phyloP scores from a whole-genome alignment of 805 yeast species.

The Myxozyma udenii region DNA sequence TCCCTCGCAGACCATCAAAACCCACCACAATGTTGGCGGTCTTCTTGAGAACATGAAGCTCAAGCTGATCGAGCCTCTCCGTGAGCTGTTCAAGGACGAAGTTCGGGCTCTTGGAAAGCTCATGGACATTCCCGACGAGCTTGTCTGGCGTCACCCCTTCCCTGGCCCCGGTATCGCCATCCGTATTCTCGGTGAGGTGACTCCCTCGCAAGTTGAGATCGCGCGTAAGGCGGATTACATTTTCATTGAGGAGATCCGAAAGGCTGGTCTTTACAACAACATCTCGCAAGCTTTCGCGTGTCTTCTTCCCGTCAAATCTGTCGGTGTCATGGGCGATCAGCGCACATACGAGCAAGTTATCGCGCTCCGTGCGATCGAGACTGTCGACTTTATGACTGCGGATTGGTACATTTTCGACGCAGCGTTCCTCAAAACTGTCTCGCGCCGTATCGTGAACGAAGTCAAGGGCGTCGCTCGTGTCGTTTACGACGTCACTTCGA shows the following conservation, averaged over 20 bases:
- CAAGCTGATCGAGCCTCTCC: constrained; percentile 95
- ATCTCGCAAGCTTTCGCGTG: constrained; percentile 98
- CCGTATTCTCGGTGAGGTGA: constrained; percentile 95
- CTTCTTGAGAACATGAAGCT: constrained; percentile 96
- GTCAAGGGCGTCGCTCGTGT: constrained; percentile 99
- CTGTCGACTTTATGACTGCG: constrained; percentile 98
- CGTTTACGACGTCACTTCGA: constrained; percentile 95
- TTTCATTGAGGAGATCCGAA: constrained; percentile 91
- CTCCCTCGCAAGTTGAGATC: constrained; percentile 86
- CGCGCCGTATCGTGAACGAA: constrained; percentile 95
- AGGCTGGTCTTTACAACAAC: constrained; percentile 86
- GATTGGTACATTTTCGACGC: constrained; percentile 97
- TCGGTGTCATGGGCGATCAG: constrained; percentile 99
- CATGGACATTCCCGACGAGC: constrained; percentile 90
- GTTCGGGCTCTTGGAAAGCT: constrained; percentile 94
- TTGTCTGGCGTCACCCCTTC: constrained; percentile 99
- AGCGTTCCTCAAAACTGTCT: constrained; percentile 83
- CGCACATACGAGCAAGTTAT: constrained; percentile 99
- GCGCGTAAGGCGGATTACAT: constrained; percentile 97
- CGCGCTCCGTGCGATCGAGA: constrained; percentile 97
- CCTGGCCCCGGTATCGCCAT: constrained; percentile 99
- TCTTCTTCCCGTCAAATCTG: constrained; percentile 93
- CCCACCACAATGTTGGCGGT: constrained; percentile 99
- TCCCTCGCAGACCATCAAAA: constrained; percentile 98
- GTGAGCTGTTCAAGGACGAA: constrained; percentile 98